phyloP scores from a whole-genome alignment of 106 monocot species.

The Iris macrosiphon region DNA sequence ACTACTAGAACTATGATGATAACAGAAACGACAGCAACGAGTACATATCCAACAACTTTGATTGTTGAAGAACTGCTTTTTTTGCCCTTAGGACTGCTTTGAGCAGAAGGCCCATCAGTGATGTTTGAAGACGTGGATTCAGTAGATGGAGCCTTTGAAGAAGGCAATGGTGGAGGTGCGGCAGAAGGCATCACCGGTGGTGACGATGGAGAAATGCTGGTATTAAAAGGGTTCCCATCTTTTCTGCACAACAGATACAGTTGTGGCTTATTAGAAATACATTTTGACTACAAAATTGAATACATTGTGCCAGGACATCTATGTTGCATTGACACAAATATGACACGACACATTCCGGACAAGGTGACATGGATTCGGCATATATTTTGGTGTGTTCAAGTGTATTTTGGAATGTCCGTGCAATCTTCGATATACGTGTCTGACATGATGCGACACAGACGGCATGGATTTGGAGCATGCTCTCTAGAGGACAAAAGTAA shows the following conservation, averaged over 20 bases:
- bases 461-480: no score
- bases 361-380: no score
- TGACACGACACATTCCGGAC: no score
- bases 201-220: slow-evolving; percentile 51
- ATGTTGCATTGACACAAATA: no score
- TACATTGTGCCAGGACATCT: no score
- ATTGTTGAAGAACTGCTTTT: slow-evolving; percentile 37
- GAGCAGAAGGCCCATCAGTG: slow-evolving; percentile 23
- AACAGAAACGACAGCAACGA: slow-evolving; percentile 48
- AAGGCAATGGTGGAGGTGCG: slow-evolving; percentile 28
- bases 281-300: no score
- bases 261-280: no score
- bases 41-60: slow-evolving; percentile 52
- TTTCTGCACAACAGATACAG: slow-evolving; percentile 46
- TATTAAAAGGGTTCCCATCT: slow-evolving; percentile 96
- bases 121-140: slow-evolving; percentile 22
- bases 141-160: slow-evolving; percentile 29
- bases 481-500: no score
- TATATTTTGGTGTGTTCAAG: no score
- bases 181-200: slow-evolving; percentile 13
- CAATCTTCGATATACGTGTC: no score
- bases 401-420: no score
- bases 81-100: slow-evolving; percentile 5
- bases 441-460: no score
- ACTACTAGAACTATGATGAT: slow-evolving; percentile 45